Conservation (phyloP, 2,329 filamentous ascomycete species). For the Allantophomopsis lycopodina region DNA sequence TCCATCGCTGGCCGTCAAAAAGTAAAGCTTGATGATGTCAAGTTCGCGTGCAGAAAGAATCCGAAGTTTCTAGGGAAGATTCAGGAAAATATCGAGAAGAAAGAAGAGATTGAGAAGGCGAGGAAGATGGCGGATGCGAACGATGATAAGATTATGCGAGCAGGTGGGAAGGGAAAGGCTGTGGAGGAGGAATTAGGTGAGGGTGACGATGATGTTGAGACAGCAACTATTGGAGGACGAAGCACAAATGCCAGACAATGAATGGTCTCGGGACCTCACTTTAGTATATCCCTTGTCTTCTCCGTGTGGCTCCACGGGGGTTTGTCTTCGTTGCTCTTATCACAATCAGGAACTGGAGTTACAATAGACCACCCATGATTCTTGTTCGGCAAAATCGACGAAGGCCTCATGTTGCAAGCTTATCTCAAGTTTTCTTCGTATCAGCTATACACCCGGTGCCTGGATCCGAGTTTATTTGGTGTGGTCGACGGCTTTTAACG, state of each 20-base stretch:
- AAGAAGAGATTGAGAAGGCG: slow-evolving; percentile 72
- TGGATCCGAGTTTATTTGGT: no score
- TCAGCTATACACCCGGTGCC: no score
- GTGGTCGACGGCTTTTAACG: no score
- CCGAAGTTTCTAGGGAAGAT: slow-evolving; percentile 78
- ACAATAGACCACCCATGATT: no score
- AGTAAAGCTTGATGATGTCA: slow-evolving; percentile 96
- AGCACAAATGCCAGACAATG: slow-evolving; percentile 2
- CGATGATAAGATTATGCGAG: slow-evolving; percentile 46
- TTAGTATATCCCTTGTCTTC: no score
- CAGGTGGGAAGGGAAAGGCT: slow-evolving; percentile 23
- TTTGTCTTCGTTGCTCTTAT: no score
- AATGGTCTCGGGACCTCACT: no score
- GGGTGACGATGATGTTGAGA: slow-evolving; percentile 32
- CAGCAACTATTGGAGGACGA: slow-evolving; percentile 9
- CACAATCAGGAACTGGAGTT: no score
- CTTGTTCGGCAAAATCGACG: no score
- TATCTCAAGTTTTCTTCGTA: no score
- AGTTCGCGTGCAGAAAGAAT: slow-evolving; percentile 82
- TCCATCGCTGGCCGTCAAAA: slow-evolving; percentile 84
- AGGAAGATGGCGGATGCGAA: slow-evolving; percentile 63
- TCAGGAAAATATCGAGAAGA: slow-evolving; percentile 78
- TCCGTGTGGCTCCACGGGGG: no score
- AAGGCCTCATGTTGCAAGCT: no score
- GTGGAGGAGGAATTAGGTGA: slow-evolving; percentile 34